Percentiles rank a stretch among this genome's conserved stretches.
phyloP scores from a whole-genome alignment of 768 basidiomycete species.

The Jaapia argillacea region DNA sequence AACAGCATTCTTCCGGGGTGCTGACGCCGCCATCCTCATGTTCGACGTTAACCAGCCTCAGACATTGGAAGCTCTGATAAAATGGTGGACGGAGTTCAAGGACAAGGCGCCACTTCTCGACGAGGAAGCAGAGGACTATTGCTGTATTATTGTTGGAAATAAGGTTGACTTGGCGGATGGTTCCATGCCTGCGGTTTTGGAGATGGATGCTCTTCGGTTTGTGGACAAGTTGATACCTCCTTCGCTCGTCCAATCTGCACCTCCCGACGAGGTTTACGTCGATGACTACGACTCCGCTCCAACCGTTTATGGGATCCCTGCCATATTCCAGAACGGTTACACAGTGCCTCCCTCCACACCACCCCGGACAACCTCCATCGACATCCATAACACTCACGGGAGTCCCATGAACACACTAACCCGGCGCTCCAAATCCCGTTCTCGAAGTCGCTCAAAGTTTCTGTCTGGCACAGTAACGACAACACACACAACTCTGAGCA shows the following conservation, averaged over 20 bases:
- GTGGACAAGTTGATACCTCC: conserved; percentile 48
- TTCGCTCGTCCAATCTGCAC: too few species aligned
- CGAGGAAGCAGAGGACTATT: conserved; percentile 51
- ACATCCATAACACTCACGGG: conserved; percentile 15
- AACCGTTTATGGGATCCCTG: neutral
- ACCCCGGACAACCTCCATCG: conserved; percentile 19
- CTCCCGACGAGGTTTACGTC: too few species aligned
- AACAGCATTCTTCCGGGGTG: conserved; percentile 75
- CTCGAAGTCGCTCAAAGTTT: conserved; percentile 30
- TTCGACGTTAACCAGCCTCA: conserved; percentile 68
- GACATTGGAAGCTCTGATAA: conserved; percentile 45
- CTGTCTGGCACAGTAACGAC: conserved; percentile 45
- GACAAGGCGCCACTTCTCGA: conserved; percentile 57
- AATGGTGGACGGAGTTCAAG: conserved; percentile 78
- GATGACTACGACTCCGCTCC: conserved; percentile 10
- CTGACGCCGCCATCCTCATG: conserved; percentile 73
- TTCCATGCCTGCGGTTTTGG: conserved; percentile 13
- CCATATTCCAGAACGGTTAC: conserved; percentile 6
- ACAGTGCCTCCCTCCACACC: conserved; percentile 14
- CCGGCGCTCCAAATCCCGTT: conserved; percentile 31
- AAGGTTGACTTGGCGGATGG: conserved; percentile 49
- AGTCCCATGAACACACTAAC: conserved; percentile 12
- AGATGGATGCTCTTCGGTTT: conserved; percentile 39
- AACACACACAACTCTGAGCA: conserved; percentile 44
- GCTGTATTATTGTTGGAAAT: conserved; percentile 64